Evolutionary conservation across 208 protist species (phyloP).

Genomic region (Plasmodiophora brassicae): DNA sequence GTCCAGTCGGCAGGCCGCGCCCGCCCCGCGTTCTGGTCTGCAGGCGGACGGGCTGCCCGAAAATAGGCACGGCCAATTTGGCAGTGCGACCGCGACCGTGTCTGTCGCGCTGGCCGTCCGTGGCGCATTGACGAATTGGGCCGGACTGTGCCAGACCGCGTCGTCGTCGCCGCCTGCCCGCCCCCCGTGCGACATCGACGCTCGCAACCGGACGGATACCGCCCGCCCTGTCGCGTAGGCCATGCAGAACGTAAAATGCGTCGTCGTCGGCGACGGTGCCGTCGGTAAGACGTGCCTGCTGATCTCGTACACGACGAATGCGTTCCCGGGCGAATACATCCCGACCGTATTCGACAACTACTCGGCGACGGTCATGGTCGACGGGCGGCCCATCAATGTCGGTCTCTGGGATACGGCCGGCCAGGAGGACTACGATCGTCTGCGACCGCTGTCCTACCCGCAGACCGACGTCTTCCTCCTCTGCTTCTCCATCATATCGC

Average conservation of each 20-base stretch:
- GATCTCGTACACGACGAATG: constrained; percentile 77
- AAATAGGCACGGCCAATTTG: too few species aligned
- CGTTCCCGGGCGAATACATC: constrained; percentile 71
- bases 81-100: too few species aligned
- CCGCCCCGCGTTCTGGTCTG: too few species aligned
- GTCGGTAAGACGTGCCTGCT: constrained; percentile 75
- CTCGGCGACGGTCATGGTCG: constrained; percentile 57
- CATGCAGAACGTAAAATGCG: constrained; percentile 64
- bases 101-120: too few species aligned
- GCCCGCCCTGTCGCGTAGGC: too few species aligned
- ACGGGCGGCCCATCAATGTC: constrained; percentile 56
- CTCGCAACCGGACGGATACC: too few species aligned
- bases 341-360: constrained; percentile 80
- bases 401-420: constrained; percentile 73
- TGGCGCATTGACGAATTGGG: too few species aligned
- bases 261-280: constrained; percentile 73
- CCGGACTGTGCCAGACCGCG: too few species aligned
- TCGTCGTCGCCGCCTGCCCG: too few species aligned
- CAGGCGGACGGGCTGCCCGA: too few species aligned
- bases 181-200: too few species aligned
- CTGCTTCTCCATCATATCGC: constrained; percentile 65
- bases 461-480: constrained; percentile 73
- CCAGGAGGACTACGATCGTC: constrained; percentile 82
- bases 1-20: too few species aligned
- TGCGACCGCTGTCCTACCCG: constrained; percentile 80